Base-by-base conservation (phyloP, 352 stramenopile genomes). In the Pythium chondricola region DNA sequence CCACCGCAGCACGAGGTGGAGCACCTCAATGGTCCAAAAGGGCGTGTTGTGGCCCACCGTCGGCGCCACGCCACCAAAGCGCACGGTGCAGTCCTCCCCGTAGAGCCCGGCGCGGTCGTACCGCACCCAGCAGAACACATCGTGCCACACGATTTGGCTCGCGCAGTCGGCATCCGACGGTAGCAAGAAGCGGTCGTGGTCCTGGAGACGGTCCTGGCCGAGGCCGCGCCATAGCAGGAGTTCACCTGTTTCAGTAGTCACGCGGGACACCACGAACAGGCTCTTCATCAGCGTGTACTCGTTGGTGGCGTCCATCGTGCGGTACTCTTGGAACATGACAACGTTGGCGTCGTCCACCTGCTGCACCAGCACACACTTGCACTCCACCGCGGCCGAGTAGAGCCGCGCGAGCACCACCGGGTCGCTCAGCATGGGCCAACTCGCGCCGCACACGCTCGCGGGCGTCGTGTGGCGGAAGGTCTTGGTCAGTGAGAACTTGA, bases 21-120 rank as follows among this genome's bases (percentile, higher is more conserved):
- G 41, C 26, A 71, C 65, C 41, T 74, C 69, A 11, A 71, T 52
- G 29, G 67, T 58, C 69, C 69, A 80, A 44, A 69, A 75, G 38
- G 56, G 48, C 18, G 53, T 58, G 44, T 61, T 79, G 46, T 67
- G 41, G 17, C 65, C 65, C 3, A 75, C 63, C 2, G 65, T 69
- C 0, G 65, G 69, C 1, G 52, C 52, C 27, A 67, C 32, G 24
- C 69, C 69, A 18, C 49, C 55, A 50, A 75, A 75, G 24, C 52
- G 58, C 16, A 65, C 48, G 31, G 59, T 27, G 35, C 54, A 72
- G 40, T 73, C 65, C 24, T 62, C 46, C 5, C 65, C 69, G 10
- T 53, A 52, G 25, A 59, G 36, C 6, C 56, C 56, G 4, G 56
- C 14, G 25, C 63, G 54, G 21, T 76, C 49, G 30, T 67, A 73